phyloP scores from a whole-genome alignment of 2,329 filamentous ascomycete species.

The Dactylellina cionopaga region DNA sequence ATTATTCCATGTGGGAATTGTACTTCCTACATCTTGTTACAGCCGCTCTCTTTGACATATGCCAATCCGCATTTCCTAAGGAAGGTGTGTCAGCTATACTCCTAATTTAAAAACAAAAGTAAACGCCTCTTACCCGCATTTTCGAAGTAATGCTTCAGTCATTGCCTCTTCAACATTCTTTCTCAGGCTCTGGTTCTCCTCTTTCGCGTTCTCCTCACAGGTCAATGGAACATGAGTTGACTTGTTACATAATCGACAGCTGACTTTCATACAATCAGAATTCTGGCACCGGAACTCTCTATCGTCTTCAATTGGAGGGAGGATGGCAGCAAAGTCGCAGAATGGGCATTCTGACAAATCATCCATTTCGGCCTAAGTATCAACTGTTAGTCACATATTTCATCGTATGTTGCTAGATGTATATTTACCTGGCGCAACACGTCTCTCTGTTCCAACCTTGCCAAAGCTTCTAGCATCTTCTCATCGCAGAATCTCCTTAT shows the following conservation, averaged over 20 bases:
- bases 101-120: not conserved
- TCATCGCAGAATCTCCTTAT: constrained; percentile 69
- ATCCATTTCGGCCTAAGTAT: constrained; percentile 70
- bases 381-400: not conserved
- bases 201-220: constrained; percentile 73
- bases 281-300: constrained; percentile 78
- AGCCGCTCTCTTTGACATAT: constrained; percentile 81
- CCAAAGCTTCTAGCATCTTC: constrained; percentile 71
- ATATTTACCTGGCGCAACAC: constrained; percentile 63
- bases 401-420: not conserved
- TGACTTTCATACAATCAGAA: constrained; percentile 69
- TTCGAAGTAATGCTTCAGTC: constrained; percentile 79
- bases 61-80: constrained; percentile 70
- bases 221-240: constrained; percentile 77
- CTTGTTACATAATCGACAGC: constrained; percentile 74
- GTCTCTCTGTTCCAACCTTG: constrained; percentile 76
- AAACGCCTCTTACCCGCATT: constrained; percentile 68
- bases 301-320: constrained; percentile 72
- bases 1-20: no score
- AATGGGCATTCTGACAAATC: constrained; percentile 81
- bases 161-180: constrained; percentile 83
- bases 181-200: constrained; percentile 70
- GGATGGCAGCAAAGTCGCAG: constrained; percentile 81
- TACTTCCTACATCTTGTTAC: constrained; percentile 76
- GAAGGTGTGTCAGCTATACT: not conserved